phyloP scores from a whole-genome alignment of 495 filamentous ascomycete species.

The Daldinia bambusicola region DNA sequence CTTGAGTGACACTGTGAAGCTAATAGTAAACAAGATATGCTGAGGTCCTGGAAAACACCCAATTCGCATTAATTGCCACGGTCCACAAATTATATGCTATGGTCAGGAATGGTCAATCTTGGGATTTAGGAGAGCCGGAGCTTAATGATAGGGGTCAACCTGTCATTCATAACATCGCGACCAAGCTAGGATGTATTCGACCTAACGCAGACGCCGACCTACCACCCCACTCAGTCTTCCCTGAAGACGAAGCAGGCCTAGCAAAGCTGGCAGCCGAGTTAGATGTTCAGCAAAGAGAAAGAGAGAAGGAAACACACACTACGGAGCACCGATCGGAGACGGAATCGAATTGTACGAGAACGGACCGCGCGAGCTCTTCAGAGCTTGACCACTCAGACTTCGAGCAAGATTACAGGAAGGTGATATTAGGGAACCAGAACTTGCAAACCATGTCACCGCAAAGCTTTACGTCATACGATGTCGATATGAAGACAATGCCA shows the following conservation, averaged over 20 bases:
- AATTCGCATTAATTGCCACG: constrained; percentile 65
- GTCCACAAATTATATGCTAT: constrained; percentile 68
- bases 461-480: constrained; percentile 55
- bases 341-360: constrained; percentile 50
- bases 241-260: constrained; percentile 63
- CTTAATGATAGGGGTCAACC: constrained; percentile 66
- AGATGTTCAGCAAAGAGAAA: constrained; percentile 55
- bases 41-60: constrained; percentile 67
- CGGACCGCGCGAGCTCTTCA: constrained; percentile 62
- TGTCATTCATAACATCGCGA: constrained; percentile 66
- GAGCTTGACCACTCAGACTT: constrained; percentile 64
- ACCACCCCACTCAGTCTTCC: constrained; percentile 62
- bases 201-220: constrained; percentile 64
- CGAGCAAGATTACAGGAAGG: constrained; percentile 60
- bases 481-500: constrained; percentile 51
- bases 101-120: constrained; percentile 63
- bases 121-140: constrained; percentile 66
- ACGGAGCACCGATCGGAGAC: constrained; percentile 51
- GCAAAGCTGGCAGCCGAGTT: constrained; percentile 60
- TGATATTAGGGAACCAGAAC: constrained; percentile 51
- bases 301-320: constrained; percentile 43
- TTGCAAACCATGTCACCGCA: constrained; percentile 58
- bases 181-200: constrained; percentile 66
- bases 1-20: constrained; percentile 19
- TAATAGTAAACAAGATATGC: constrained; percentile 58